Evolutionary conservation across 225 moss, liverwort and hornwort genomes (phyloP).

Genomic region (Bryum argenteum): DNA sequence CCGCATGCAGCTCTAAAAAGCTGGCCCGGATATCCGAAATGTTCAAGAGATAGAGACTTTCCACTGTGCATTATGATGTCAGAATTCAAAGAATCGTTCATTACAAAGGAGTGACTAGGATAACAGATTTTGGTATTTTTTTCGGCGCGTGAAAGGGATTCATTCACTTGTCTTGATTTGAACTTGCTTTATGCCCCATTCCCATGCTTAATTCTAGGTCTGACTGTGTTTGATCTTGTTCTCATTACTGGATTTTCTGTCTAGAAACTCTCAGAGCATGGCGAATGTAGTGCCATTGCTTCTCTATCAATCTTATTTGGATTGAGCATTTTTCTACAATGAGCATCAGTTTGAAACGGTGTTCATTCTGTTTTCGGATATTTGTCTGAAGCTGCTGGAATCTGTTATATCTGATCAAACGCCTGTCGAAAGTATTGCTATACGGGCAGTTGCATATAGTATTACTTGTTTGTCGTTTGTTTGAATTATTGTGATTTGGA

Average conservation of each 20-base stretch:
- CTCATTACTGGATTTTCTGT: conserved; percentile 15
- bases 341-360: background rate
- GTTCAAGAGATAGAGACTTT: background rate
- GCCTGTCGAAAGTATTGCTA: background rate
- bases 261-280: conserved; percentile 1
- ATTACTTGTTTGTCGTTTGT: background rate
- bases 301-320: background rate
- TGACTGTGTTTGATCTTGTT: conserved; percentile 14
- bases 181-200: background rate
- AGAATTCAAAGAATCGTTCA: background rate
- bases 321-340: conserved; percentile 3
- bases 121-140: conserved; percentile 1
- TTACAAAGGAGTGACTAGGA: conserved; percentile 4
- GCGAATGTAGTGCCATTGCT: conserved; percentile 18
- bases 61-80: background rate
- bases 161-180: background rate
- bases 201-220: background rate
- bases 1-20: background rate
- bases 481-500: conserved; percentile 3
- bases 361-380: background rate
- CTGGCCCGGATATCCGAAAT: background rate
- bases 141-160: background rate
- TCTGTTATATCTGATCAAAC: background rate
- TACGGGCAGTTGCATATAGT: background rate
- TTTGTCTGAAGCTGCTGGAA: background rate